A percentile compares a stretch with the other conserved stretches of the same genome.
Evolutionary conservation across 768 basidiomycete species (phyloP).

Genomic region (Naganishia kalamii): DNA sequence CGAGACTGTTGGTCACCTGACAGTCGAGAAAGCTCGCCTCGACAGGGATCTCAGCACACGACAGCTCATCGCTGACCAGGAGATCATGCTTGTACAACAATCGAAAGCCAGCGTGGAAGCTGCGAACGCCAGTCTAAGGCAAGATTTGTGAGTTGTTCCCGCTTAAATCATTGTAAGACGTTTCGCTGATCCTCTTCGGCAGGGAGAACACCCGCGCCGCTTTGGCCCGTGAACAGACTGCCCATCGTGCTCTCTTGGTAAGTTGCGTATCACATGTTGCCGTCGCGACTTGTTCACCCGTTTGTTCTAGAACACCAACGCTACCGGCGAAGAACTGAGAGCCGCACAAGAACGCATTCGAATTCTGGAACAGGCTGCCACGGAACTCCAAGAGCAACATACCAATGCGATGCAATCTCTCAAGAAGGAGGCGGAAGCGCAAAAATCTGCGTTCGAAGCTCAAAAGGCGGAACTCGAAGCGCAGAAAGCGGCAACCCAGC

Average conservation of each 20-base stretch:
- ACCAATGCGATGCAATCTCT: background rate
- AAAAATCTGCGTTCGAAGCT: background rate
- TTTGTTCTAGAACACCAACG: background rate
- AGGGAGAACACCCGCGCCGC: slow-evolving; percentile 13
- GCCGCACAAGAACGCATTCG: background rate
- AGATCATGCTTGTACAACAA: slow-evolving; percentile 11
- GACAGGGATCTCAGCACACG: slow-evolving; percentile 14
- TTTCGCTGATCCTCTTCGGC: background rate
- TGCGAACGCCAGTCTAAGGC: background rate
- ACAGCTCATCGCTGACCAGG: slow-evolving; percentile 14
- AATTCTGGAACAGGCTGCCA: background rate
- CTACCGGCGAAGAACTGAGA: background rate
- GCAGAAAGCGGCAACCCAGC: background rate
- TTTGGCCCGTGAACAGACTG: slow-evolving; percentile 8
- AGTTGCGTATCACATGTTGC: background rate
- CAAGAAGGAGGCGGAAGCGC: slow-evolving; percentile 3
- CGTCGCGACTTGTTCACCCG: background rate
- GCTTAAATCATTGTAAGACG: background rate
- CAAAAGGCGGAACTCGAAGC: background rate
- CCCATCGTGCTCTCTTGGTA: slow-evolving; percentile 13
- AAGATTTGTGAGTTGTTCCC: slow-evolving; percentile 4
- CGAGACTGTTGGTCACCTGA: background rate
- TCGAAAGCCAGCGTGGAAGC: slow-evolving; percentile 10
- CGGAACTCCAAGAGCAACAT: background rate
- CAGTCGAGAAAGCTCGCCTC: slow-evolving; percentile 16